Evolutionary conservation across 1,284 basidiomycete species (phyloP).

Genomic region (Caloboletus firmus): DNA sequence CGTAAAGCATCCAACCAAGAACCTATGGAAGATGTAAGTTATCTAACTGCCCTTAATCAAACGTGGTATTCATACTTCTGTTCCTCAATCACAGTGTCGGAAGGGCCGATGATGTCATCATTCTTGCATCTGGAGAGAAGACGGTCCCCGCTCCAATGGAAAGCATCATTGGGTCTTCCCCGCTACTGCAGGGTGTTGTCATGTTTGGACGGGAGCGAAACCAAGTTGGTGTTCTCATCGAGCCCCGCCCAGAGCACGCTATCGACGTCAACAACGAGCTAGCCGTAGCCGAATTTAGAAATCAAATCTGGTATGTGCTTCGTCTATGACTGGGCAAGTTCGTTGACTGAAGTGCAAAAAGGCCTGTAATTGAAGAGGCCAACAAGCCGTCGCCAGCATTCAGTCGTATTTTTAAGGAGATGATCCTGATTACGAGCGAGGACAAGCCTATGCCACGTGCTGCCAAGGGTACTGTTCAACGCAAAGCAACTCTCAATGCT

Average conservation of each 20-base stretch:
- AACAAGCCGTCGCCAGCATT: conserved; percentile 1
- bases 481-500: neutral
- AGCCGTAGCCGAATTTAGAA: conserved; percentile 1
- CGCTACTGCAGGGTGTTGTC: conserved; percentile 18
- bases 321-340: neutral
- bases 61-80: too few species aligned
- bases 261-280: conserved; percentile 34
- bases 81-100: neutral
- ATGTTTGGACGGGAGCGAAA: neutral
- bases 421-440: neutral
- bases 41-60: too few species aligned
- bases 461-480: conserved; percentile 3
- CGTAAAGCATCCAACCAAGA: conserved; percentile 5
- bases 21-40: conserved; percentile 8
- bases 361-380: conserved; percentile 23
- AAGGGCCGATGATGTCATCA: conserved; percentile 30
- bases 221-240: neutral
- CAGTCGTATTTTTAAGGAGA: conserved; percentile 1
- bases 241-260: neutral
- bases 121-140: conserved; percentile 34
- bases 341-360: conserved; percentile 7
- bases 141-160: conserved; percentile 37
- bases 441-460: conserved; percentile 5
- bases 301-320: conserved; percentile 12
- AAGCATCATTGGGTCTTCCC: conserved; percentile 18